Evolutionary conservation across 768 basidiomycete species (phyloP), one percentile per base, ranked within the genome.

Genomic region (Russula virescens): DNA sequence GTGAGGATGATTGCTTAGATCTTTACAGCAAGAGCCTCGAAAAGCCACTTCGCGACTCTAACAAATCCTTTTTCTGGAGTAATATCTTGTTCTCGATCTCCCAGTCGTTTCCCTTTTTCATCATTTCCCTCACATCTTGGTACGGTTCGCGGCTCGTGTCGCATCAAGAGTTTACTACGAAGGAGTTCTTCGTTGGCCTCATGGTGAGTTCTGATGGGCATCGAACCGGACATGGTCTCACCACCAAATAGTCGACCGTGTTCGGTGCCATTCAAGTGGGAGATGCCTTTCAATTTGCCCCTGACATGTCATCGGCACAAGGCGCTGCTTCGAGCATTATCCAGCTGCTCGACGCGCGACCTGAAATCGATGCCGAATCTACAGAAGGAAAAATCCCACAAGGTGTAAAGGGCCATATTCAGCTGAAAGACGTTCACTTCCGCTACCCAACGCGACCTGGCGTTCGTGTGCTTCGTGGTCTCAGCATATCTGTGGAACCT

Each of bases 211-310:
- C 19, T 23, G 23, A 19, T 52, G 31, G 8, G 31, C 8, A 31
- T 31, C 31, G 8, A 31, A 31, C 7, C 18, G 3, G n/a, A 28
- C 11, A 26, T 0, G 45, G 21, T 18, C 28, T 3, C 6, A 48
- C 8, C 5, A 16, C 8, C 91, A 91, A 68, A 83, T 88, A 53
- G 81, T 89, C 19, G 89, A 92, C 50, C 90, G 94, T 75, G 7
- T 91, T 91, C 68, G 84, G 88, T 54, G 81, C 89, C 19, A 89
- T 92, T 49, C 90, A 94, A 75, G 93, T 91, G 40, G 90, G 91
- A 55, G 89, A 87, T 64, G 80, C 88, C 47, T 90, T 89, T 71
- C 75, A 81, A 1, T 88, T 90, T 66, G 91, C 94, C 0, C 91
- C 93, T 38, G 93, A 95, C 71, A 78, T 91, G 47, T 90, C 89